Percentiles rank a stretch among this genome's conserved stretches.
Conservation (phyloP, 2,329 filamentous ascomycete species). For the Coniella vitis region DNA sequence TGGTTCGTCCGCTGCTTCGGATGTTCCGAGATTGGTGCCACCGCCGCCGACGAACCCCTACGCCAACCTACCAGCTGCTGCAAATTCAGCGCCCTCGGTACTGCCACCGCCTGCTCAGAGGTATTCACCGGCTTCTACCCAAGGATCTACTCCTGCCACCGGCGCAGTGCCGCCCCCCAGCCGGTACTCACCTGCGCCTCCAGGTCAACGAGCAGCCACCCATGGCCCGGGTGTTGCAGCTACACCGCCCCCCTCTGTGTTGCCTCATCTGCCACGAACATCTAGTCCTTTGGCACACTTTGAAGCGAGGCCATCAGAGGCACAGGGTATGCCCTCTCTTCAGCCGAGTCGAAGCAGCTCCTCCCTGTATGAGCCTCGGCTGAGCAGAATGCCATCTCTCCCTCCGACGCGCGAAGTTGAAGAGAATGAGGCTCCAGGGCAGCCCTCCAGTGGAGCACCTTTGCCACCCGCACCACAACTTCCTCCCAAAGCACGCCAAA, state of each 20-base stretch:
- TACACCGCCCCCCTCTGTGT: slow-evolving; percentile 31
- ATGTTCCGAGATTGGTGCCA: slow-evolving; percentile 40
- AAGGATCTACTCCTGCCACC: slow-evolving; percentile 28
- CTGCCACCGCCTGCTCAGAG: slow-evolving; percentile 31
- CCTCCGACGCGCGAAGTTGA: slow-evolving; percentile 57
- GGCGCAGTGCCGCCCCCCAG: slow-evolving; percentile 32
- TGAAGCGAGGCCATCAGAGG: slow-evolving; percentile 32
- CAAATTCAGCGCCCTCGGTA: slow-evolving; percentile 20
- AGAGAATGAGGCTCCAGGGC: slow-evolving; percentile 41
- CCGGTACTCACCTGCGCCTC: slow-evolving; percentile 49
- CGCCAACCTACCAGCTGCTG: slow-evolving; percentile 34
- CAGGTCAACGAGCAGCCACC: slow-evolving; percentile 32
- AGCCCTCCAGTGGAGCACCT: slow-evolving; percentile 14
- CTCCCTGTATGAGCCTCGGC: slow-evolving; percentile 45
- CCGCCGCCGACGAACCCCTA: slow-evolving; percentile 49
- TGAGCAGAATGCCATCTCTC: slow-evolving; percentile 50
- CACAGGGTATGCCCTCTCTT: slow-evolving; percentile 34
- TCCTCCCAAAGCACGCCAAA: slow-evolving; percentile 32
- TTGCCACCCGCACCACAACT: slow-evolving; percentile 20
- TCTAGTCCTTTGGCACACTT: slow-evolving; percentile 62
- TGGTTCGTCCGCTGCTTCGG: slow-evolving; percentile 21
- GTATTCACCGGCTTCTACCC: slow-evolving; percentile 56
- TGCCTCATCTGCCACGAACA: slow-evolving; percentile 56
- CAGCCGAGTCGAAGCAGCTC: slow-evolving; percentile 44
- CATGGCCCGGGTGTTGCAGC: slow-evolving; percentile 31